Percentiles rank a stretch among this genome's conserved stretches.
Evolutionary conservation across 2,329 filamentous ascomycete genomes (phyloP).

Genomic region (Monosporascus sp.): DNA sequence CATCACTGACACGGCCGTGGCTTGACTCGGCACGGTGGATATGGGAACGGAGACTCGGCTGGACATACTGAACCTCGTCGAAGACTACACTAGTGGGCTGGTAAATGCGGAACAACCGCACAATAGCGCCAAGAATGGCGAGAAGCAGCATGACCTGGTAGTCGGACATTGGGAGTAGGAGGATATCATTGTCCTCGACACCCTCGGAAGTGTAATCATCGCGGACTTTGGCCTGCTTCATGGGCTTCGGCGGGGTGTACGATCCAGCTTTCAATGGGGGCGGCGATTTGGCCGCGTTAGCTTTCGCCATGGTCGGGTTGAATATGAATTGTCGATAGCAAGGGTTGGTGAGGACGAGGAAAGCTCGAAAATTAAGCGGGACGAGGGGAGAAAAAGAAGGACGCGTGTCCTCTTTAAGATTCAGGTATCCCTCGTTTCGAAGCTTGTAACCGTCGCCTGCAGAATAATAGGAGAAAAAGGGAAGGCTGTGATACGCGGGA

Average conservation of each 20-base stretch:
- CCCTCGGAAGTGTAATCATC: constrained; percentile 70
- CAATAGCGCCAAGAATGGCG: constrained; percentile 69
- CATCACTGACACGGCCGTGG: neutral
- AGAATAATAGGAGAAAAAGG: constrained; percentile 4
- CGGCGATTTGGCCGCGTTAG: constrained; percentile 32
- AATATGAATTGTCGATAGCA: too few relatives aligned
- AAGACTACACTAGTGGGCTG: constrained; percentile 96
- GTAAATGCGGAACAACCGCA: constrained; percentile 93
- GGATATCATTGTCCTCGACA: constrained; percentile 86
- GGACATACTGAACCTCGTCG: constrained; percentile 93
- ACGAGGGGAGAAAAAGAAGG: constrained; percentile 10
- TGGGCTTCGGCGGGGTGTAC: constrained; percentile 22
- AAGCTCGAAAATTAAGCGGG: constrained; percentile 1
- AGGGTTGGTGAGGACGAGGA: neutral
- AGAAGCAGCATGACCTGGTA: constrained; percentile 71
- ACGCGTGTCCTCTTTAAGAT: constrained; percentile 20
- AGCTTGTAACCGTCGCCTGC: neutral
- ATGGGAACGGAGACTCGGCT: constrained; percentile 1
- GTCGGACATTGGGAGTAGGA: constrained; percentile 77
- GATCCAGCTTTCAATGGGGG: constrained; percentile 24
- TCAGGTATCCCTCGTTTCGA: neutral
- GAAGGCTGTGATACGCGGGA: neutral
- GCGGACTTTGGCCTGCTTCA: constrained; percentile 26
- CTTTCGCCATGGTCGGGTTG: constrained; percentile 31
- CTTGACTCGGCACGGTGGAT: neutral